A percentile compares a stretch with the other conserved stretches of the same genome.
Conservation (phyloP, 169 alveolate genomes). For the Plasmodium malariae region DNA sequence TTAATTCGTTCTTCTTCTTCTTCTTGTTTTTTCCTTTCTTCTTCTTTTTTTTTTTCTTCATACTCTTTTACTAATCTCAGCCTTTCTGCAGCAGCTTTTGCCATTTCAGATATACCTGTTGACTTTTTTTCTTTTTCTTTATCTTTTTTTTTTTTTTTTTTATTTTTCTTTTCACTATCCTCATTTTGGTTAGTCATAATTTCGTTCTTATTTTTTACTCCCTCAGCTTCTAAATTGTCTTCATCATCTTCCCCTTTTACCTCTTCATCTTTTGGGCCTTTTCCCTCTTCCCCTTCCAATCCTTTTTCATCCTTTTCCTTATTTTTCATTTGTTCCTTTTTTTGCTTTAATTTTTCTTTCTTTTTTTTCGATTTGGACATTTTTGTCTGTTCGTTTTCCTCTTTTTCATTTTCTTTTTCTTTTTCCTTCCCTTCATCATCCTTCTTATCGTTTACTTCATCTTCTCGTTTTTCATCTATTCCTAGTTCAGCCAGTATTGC, state of each 20-base stretch:
- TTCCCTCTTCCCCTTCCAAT: conserved; percentile 17
- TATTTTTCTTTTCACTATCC: conserved; percentile 80
- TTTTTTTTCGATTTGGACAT: conserved; percentile 73
- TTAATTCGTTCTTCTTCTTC: conserved; percentile 87
- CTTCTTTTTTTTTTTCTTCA: conserved; percentile 78
- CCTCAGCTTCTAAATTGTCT: conserved; percentile 43
- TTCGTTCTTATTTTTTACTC: conserved; percentile 62
- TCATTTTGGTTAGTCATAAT: conserved; percentile 76
- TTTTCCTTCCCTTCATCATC: conserved; percentile 22
- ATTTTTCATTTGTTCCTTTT: conserved; percentile 75
- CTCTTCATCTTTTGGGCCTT: conserved; percentile 46
- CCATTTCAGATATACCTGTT: conserved; percentile 82
- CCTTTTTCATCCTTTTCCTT: conserved; percentile 37
- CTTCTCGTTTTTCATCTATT: conserved; percentile 56
- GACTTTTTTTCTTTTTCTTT: conserved; percentile 62
- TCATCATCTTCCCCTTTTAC: conserved; percentile 34
- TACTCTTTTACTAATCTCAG: conserved; percentile 81
- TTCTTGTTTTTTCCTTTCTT: conserved; percentile 82
- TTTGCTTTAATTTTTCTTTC: conserved; percentile 66
- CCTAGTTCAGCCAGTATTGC: conserved; percentile 58
- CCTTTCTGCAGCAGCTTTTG: conserved; percentile 89
- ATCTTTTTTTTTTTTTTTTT: conserved; percentile 78
- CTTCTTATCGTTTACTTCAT: conserved; percentile 68
- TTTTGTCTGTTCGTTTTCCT: conserved; percentile 23
- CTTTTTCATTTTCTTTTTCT: neutral